phyloP scores from a whole-genome alignment of 345 rosid species.

The Populus alba region DNA sequence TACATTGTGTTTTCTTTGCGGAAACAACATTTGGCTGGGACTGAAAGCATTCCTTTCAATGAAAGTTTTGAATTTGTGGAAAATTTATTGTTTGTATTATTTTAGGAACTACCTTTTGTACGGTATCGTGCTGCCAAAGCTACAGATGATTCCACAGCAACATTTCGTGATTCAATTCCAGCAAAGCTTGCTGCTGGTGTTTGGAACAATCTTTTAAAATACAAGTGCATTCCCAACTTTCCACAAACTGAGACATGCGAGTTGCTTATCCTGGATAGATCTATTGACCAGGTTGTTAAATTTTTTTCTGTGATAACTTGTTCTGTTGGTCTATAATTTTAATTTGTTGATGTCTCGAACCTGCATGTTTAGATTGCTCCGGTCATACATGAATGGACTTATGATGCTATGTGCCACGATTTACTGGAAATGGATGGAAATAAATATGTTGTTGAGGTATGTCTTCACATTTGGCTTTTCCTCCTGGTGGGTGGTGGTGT shows the following conservation, averaged over 20 bases:
- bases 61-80: not conserved
- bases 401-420: slow-evolving; percentile 98
- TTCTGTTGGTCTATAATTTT: not conserved
- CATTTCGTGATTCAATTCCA: slow-evolving; percentile 59
- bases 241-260: slow-evolving; percentile 87
- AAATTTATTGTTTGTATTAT: not conserved
- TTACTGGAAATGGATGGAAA: slow-evolving; percentile 90
- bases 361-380: slow-evolving; percentile 72
- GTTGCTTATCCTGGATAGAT: slow-evolving; percentile 83
- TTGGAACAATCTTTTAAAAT: slow-evolving; percentile 52
- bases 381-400: slow-evolving; percentile 96
- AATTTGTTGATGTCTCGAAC: slow-evolving; percentile 13
- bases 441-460: slow-evolving; percentile 70
- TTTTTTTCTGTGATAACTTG: slow-evolving; percentile 13
- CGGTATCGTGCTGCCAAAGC: slow-evolving; percentile 59
- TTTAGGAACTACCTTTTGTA: slow-evolving; percentile 79
- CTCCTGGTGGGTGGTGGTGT: not conserved
- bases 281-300: slow-evolving; percentile 73
- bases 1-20: not conserved
- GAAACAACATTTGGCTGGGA: not conserved
- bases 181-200: slow-evolving; percentile 72
- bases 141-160: slow-evolving; percentile 33
- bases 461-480: slow-evolving; percentile 5
- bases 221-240: slow-evolving; percentile 79
- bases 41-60: not conserved